Evolutionary conservation across 345 rosid genomes (phyloP), one percentile per base, ranked within the genome.

Genomic region (Eutrema heterophyllum): DNA sequence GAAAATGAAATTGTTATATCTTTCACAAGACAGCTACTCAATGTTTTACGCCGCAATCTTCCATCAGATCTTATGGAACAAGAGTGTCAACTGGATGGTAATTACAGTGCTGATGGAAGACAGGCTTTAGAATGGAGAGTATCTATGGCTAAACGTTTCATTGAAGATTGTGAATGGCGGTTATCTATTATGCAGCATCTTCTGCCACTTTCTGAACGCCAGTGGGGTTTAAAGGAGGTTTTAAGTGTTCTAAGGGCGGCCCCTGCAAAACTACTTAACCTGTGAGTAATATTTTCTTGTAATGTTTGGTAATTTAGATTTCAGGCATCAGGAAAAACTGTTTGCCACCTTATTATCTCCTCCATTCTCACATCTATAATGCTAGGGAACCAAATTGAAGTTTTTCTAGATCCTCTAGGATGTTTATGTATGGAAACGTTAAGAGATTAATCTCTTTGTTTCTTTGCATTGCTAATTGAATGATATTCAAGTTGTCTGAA

Each of bases 131-230:
- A 94, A 75, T 91, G 98, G 98, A 88, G 92, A 85, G 83, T 87
- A 68, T 80, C 95, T 50, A 54, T 81, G 71, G 87, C 88, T 68
- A 88, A 73, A 78, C 83, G 74, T 73, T 91, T 91, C 71, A 82
- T 91, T 81, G 98, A 94, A 77, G 98, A 94, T 80, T 89, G 95
- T 93, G 90, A 91, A 73, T 94, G 98, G 98, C 85, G 98, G 51
- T 76, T 94, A 76, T 87, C 98, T 67, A 79, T 91, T 78, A 87
- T 94, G 86, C 96, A 91, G 83, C 88, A 82, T 61, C 97, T 94
- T 84, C 80, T 89, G 50, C 98, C 98, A 61, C 83, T 91, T 35
- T 91, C 93, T 77, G 97, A 84, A 75, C 86, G 86, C 67, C 93
- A 83, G 61, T 91, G 95, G 97, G 81, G 87, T 70, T 87, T 97